These are phyloP conservation scores for Diplocarpon mali DNA, from an alignment of 2,329 filamentous ascomycete species.

Conservation along the genomic window DNA sequence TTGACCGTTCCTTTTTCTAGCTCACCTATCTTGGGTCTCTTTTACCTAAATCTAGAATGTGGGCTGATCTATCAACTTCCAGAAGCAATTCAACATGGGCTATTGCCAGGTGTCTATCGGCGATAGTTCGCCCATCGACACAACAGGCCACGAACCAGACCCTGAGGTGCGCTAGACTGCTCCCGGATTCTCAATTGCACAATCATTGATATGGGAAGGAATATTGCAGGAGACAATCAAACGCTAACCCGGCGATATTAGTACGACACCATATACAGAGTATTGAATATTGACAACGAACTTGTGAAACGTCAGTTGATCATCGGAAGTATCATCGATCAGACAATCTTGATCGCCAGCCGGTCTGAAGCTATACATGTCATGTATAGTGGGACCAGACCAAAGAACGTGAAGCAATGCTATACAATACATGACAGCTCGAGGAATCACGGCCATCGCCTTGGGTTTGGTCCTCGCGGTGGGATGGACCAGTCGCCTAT, in stretches of 20 bases:
- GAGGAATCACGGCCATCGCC: conserved; percentile 47
- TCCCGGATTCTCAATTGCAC: conserved; percentile 47
- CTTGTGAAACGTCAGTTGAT: conserved; percentile 72
- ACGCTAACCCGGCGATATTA: neutral
- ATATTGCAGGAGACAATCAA: too few relatives aligned
- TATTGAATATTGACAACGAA: conserved; percentile 72
- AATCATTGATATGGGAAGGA: too few relatives aligned
- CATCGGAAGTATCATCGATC: conserved; percentile 73
- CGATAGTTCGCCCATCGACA: conserved; percentile 43
- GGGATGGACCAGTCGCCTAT: conserved; percentile 38
- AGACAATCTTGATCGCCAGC: conserved; percentile 65
- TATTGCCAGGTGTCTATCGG: conserved; percentile 53
- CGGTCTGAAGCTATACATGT: conserved; percentile 55
- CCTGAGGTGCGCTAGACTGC: conserved; percentile 57
- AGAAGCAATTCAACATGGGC: conserved; percentile 28
- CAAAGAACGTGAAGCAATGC: conserved; percentile 62
- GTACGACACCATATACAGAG: conserved; percentile 69
- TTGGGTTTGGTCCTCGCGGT: conserved; percentile 36
- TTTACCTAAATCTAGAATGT: neutral
- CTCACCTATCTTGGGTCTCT: too few relatives aligned
- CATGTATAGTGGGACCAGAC: conserved; percentile 50
- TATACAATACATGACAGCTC: conserved; percentile 55
- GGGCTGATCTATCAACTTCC: neutral
- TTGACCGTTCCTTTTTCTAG: too few relatives aligned
- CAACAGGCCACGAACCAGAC: conserved; percentile 62